Conservation (phyloP, 2,329 filamentous ascomycete genomes). For the Colletotrichum truncatum region DNA sequence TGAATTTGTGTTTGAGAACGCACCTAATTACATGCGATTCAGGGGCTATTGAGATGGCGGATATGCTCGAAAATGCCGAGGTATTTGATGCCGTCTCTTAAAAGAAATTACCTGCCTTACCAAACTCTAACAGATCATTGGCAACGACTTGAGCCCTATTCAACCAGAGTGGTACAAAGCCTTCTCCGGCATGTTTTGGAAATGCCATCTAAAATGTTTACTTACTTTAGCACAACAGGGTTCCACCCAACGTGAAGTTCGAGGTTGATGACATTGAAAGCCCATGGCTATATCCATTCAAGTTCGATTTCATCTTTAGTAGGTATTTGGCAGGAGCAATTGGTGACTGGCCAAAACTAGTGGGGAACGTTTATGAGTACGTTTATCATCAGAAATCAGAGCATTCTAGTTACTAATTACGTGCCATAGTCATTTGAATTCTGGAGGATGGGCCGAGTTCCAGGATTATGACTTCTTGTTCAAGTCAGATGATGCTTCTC, state of each 20-base stretch:
- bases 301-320: constrained; percentile 44
- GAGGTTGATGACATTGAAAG: constrained; percentile 72
- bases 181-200: no score
- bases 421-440: constrained; percentile 39
- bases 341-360: constrained; percentile 3
- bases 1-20: background rate
- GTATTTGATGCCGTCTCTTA: background rate
- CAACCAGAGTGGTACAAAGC: background rate
- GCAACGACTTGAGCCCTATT: constrained; percentile 23
- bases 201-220: no score
- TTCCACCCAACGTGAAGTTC: constrained; percentile 73
- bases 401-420: background rate
- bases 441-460: constrained; percentile 46
- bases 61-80: constrained; percentile 7
- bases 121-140: background rate
- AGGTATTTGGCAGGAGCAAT: constrained; percentile 14
- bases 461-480: constrained; percentile 38
- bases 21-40: background rate
- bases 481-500: constrained; percentile 39
- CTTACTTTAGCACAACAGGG: background rate
- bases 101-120: background rate
- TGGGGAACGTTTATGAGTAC: constrained; percentile 1
- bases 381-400: background rate
- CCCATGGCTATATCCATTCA: constrained; percentile 46
- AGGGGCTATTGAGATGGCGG: constrained; percentile 15